phyloP scores from a whole-genome alignment of 2,329 filamentous ascomycete genomes.

The Aspergillus candidus region DNA sequence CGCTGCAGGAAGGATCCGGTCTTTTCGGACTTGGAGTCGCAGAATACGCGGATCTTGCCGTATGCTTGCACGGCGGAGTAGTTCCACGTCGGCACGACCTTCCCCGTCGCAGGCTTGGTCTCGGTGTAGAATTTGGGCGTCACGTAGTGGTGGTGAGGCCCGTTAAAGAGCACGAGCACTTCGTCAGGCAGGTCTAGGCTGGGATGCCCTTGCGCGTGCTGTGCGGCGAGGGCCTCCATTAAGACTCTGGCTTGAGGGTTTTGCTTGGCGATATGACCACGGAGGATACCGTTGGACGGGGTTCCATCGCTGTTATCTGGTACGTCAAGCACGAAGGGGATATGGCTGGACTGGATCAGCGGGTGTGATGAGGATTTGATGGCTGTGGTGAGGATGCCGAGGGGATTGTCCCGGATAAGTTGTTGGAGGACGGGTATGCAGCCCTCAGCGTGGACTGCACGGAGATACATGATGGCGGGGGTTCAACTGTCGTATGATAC shows the following conservation, averaged over 20 bases:
- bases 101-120: conserved; percentile 59
- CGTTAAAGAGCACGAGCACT: conserved; percentile 59
- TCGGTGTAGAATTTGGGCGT: conserved; percentile 63
- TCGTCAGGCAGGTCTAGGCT: conserved; percentile 40
- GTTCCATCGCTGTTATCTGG: conserved; percentile 10
- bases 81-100: conserved; percentile 67
- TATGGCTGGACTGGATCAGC: conserved; percentile 54
- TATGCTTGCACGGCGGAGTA: conserved; percentile 62
- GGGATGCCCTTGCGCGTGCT: conserved; percentile 20
- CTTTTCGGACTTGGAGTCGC: conserved; percentile 43
- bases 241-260: conserved; percentile 62
- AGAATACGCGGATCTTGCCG: conserved; percentile 51
- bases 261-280: conserved; percentile 56
- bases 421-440: conserved; percentile 43
- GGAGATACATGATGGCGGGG: conserved; percentile 52
- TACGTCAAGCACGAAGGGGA: conserved; percentile 56
- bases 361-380: conserved; percentile 47
- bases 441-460: conserved; percentile 47
- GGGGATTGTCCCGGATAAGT: conserved; percentile 54
- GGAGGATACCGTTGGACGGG: conserved; percentile 38
- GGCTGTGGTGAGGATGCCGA: conserved; percentile 59
- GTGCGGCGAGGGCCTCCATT: conserved; percentile 41
- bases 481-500: too few relatives aligned
- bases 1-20: conserved; percentile 45
- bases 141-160: conserved; percentile 56